phyloP scores from a whole-genome alignment of 345 rosid species.

The Murraya koenigii region DNA sequence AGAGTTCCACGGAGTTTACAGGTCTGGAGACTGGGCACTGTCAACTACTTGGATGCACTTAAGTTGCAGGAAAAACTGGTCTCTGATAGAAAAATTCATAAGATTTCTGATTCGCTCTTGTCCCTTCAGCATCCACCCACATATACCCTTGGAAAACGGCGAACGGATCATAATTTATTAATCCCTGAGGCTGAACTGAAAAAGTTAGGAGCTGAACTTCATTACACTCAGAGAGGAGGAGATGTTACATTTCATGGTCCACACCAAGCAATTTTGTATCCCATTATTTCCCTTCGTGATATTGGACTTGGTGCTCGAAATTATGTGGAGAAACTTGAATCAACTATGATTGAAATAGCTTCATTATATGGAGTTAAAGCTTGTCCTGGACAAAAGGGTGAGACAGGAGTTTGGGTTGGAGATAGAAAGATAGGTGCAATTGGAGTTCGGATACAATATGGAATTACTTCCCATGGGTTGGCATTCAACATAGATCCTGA shows the following conservation, averaged over 20 bases:
- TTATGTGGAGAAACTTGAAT: constrained; percentile 77
- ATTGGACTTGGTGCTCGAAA: constrained; percentile 69
- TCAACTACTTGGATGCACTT: constrained; percentile 73
- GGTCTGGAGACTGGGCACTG: constrained; percentile 72
- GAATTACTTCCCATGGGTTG: constrained; percentile 85
- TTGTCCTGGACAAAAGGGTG: constrained; percentile 59
- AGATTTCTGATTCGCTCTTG: constrained; percentile 60
- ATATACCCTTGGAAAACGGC: constrained; percentile 74
- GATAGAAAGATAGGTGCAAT: constrained; percentile 90
- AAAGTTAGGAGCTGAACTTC: constrained; percentile 75
- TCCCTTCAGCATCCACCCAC: constrained; percentile 89
- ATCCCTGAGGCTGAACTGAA: constrained; percentile 59
- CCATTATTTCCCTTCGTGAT: constrained; percentile 70
- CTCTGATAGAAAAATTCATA: constrained; percentile 48
- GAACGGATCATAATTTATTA: constrained; percentile 76
- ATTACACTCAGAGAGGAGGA: constrained; percentile 91
- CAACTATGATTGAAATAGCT: constrained; percentile 69
- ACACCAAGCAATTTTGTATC: constrained; percentile 75
- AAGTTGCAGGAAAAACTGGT: constrained; percentile 74
- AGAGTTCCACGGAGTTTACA: constrained; percentile 50
- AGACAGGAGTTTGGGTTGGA: constrained; percentile 92
- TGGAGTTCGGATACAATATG: constrained; percentile 73
- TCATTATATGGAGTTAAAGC: constrained; percentile 71
- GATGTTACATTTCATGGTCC: constrained; percentile 93
- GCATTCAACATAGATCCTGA: constrained; percentile 84